phyloP scores from a whole-genome alignment of 176 grass and related monocot species.

The Oryza nivara region DNA sequence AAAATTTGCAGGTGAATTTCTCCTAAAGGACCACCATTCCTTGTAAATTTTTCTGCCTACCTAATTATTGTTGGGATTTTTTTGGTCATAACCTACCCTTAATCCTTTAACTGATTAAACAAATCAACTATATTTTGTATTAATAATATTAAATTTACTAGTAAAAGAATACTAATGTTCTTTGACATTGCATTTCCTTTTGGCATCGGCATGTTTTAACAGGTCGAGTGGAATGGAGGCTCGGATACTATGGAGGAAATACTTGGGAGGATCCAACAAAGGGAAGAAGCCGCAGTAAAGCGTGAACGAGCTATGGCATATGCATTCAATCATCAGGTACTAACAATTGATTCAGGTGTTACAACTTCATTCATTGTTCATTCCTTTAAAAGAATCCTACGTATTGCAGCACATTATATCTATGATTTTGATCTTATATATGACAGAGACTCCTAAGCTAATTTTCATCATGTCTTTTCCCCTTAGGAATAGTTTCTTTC shows the following conservation, averaged over 20 bases:
- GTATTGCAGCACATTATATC: too few relatives aligned
- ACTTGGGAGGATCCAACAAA: conserved; percentile 82
- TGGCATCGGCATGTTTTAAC: conserved; percentile 22
- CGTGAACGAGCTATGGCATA: conserved; percentile 93
- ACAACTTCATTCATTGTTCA: too few relatives aligned
- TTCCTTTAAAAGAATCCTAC: too few relatives aligned
- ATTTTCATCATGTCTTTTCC: background rate
- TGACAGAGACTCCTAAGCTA: too few relatives aligned
- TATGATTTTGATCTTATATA: too few relatives aligned
- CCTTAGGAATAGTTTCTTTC: background rate
- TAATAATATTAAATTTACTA: background rate
- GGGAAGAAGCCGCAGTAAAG: conserved; percentile 93
- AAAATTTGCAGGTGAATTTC: conserved; percentile 80
- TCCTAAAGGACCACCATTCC: background rate
- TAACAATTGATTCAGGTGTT: background rate
- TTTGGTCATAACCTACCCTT: background rate
- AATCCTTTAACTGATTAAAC: background rate
- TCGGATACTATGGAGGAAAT: conserved; percentile 82
- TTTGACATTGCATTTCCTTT: background rate
- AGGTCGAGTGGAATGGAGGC: conserved; percentile 92
- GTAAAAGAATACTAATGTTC: background rate
- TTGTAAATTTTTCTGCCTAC: background rate
- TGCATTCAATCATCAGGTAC: conserved; percentile 94
- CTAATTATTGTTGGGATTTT: background rate
- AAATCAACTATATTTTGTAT: background rate